Percentiles rank a stretch among this genome's conserved stretches.
phyloP scores from a whole-genome alignment of 805 yeast species.

The Yamadazyma endophytica region DNA sequence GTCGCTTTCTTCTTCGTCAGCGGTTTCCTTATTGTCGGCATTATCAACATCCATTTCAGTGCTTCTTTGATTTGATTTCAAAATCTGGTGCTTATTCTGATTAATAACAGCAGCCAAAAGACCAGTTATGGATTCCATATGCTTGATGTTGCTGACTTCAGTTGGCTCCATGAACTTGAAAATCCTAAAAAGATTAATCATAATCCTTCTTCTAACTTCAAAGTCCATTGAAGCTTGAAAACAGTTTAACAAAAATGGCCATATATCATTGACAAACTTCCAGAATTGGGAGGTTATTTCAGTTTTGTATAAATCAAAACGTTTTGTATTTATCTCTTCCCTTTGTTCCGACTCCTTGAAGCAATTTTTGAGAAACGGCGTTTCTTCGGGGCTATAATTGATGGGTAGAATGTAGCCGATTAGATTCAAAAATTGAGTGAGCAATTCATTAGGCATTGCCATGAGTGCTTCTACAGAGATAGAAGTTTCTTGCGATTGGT shows the following conservation, averaged over 20 bases:
- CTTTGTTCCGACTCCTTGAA: constrained; percentile 20
- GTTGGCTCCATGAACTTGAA: constrained; percentile 34
- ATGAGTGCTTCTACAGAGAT: constrained; percentile 66
- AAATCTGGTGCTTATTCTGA: constrained; percentile 39
- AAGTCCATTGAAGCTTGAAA: constrained; percentile 72
- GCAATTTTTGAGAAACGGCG: constrained; percentile 24
- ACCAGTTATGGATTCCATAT: constrained; percentile 36
- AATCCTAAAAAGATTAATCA: constrained; percentile 52
- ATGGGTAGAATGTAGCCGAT: constrained; percentile 58
- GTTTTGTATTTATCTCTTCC: constrained; percentile 22
- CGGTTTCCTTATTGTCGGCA: constrained; percentile 7
- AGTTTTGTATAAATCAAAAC: constrained; percentile 26
- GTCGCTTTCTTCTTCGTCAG: constrained; percentile 5
- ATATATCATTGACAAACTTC: constrained; percentile 42
- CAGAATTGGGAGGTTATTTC: constrained; percentile 18
- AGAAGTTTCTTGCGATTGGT: constrained; percentile 4
- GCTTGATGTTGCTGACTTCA: constrained; percentile 26
- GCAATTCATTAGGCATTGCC: constrained; percentile 66
- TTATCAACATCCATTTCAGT: constrained; percentile 4
- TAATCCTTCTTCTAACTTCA: constrained; percentile 53
- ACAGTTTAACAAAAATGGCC: constrained; percentile 54
- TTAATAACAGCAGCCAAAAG: constrained; percentile 58
- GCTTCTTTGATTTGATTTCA: constrained; percentile 3
- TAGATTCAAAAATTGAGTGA: constrained; percentile 51
- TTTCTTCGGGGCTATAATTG: constrained; percentile 20